These are phyloP conservation scores for Aspergillus kassunensis DNA, from an alignment of 495 filamentous ascomycete species.

Conservation along the genomic window DNA sequence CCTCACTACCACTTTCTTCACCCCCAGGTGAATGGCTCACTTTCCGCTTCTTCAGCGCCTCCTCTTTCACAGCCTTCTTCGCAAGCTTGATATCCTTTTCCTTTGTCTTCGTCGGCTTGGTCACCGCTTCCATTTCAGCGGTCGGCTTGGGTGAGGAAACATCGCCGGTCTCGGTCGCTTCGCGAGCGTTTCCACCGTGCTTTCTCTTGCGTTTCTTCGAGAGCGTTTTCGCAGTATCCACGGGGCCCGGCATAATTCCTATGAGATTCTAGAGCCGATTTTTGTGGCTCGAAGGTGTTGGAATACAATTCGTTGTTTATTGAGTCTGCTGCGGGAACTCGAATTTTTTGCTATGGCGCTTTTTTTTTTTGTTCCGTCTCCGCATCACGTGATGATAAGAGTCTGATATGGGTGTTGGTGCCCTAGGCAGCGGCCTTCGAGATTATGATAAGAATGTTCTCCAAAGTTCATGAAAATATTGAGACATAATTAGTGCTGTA, in stretches of 20 bases:
- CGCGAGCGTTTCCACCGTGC: slow-evolving; percentile 28
- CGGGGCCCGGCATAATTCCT: slow-evolving; percentile 32
- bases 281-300: too few species aligned
- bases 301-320: too few species aligned
- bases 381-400: slow-evolving; percentile 17
- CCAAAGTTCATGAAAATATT: too few species aligned
- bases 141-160: slow-evolving; percentile 8
- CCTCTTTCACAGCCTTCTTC: slow-evolving; percentile 23
- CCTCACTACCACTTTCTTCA: slow-evolving; percentile 35
- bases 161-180: slow-evolving; percentile 13
- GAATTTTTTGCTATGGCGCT: slow-evolving; percentile 7
- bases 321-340: slow-evolving; percentile 1
- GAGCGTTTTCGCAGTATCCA: slow-evolving; percentile 53
- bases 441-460: too few species aligned
- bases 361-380: slow-evolving; percentile 13
- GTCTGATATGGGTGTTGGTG: not conserved
- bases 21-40: slow-evolving; percentile 30
- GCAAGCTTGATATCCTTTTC: slow-evolving; percentile 10
- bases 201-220: slow-evolving; percentile 68
- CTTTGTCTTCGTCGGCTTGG: slow-evolving; percentile 24
- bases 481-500: too few species aligned
- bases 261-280: not conserved
- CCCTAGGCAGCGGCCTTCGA: not conserved
- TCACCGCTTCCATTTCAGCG: slow-evolving; percentile 26
- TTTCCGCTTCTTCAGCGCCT: slow-evolving; percentile 36